Evolutionary conservation across 768 basidiomycete species (phyloP).

Genomic region (Suillus cothurnatus): DNA sequence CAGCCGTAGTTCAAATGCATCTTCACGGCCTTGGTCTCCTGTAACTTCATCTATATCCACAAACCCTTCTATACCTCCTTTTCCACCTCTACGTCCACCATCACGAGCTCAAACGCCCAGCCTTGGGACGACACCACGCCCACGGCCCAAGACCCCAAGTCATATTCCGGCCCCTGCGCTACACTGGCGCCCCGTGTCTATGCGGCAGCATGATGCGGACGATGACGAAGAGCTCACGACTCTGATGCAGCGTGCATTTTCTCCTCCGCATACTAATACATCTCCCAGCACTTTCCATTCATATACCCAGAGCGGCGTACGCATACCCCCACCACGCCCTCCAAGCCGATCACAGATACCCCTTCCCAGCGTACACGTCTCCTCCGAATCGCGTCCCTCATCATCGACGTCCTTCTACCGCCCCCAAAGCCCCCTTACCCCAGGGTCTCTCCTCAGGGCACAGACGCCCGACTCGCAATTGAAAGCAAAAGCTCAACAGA

Average conservation of each 20-base stretch:
- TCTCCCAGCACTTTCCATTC: conserved; percentile 39
- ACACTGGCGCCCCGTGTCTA: conserved; percentile 50
- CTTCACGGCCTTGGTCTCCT: conserved; percentile 82
- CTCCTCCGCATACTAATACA: conserved; percentile 54
- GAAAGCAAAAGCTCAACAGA: conserved; percentile 59
- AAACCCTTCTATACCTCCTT: conserved; percentile 39
- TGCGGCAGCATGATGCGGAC: conserved; percentile 46
- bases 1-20: conserved; percentile 74
- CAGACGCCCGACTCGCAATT: conserved; percentile 72
- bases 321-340: conserved; percentile 63
- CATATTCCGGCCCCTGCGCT: conserved; percentile 69
- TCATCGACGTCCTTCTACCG: conserved; percentile 72
- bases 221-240: conserved; percentile 45
- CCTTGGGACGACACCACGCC: conserved; percentile 53
- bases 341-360: conserved; percentile 87
- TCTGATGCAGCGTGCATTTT: conserved; percentile 62
- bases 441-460: conserved; percentile 46
- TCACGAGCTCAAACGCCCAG: conserved; percentile 65
- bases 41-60: conserved; percentile 72
- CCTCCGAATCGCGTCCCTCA: conserved; percentile 68
- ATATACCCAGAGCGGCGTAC: conserved; percentile 43
- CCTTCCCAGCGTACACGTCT: conserved; percentile 70
- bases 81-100: conserved; percentile 38
- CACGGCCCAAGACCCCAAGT: conserved; percentile 78
- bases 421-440: conserved; percentile 53